Evolutionary conservation across 345 rosid species (phyloP), one percentile per base, ranked within the genome.

Genomic region (Gossypium turneri): DNA sequence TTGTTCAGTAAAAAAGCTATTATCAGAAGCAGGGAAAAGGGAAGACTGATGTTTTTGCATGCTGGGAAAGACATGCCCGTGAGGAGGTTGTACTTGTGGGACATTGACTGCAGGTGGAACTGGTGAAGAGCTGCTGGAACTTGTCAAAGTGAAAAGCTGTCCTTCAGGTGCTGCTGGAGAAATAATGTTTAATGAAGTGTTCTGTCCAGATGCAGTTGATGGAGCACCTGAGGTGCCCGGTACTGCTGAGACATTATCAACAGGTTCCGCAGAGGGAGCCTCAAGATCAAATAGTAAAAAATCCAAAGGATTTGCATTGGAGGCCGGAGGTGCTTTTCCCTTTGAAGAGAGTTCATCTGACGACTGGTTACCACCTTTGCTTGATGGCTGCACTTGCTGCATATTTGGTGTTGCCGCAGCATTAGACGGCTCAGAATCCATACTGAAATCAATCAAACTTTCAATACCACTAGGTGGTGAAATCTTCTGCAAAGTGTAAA

Each of bases 361-460:
- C 12, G 67, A 38, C 48, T 41, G 69, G 50, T 64, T n/a, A n/a
- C 50, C 69, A 64, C 9, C 27, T 10, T n/a, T 1, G 41, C 41
- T 64, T 64, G 69, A 43, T 41, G 50, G 27, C 19, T 60, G 59
- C 60, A 27, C 47, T 52, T 51, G 73, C 60, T 17, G 73, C 45
- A 51, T 51, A 9, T 27, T 10, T 69, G 60, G 25, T 29, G 59
- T 45, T 69, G 59, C 45, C 47, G 2, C 73, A 10, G 73, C 25
- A 29, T 52, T 51, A 69, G 44, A 25, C 4, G 44, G 44, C 24
- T 48, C 58, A 50, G 57, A 51, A 68, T 48, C 72, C 58, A 25
- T 52, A 29, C 17, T 29, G 73, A 69, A 69, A 69, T 69, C 73
- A 69, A 69, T 64, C 69, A 64, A 64, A 64, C 69, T 41, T 43